Evolutionary conservation across 805 yeast genomes (phyloP).

Genomic region (Candida ovalis): DNA sequence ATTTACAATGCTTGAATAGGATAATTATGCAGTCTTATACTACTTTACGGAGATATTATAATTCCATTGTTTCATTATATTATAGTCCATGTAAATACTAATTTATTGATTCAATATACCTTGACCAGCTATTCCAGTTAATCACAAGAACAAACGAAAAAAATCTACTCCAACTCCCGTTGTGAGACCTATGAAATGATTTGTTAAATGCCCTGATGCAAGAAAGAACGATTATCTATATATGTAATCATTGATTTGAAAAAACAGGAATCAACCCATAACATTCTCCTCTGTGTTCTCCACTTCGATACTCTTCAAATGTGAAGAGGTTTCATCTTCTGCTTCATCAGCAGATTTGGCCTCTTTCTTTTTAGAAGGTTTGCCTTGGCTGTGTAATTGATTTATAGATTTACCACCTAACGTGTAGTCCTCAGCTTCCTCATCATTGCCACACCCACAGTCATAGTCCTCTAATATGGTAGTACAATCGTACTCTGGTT

Average conservation of each 20-base stretch:
- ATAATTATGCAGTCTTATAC: too few relatives aligned
- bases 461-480: constrained; percentile 85
- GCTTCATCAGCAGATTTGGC: constrained; percentile 6
- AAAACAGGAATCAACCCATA: constrained; percentile 15
- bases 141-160: too few relatives aligned
- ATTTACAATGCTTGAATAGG: too few relatives aligned
- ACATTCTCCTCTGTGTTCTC: constrained; percentile 38
- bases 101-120: too few relatives aligned
- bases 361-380: not conserved
- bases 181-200: too few relatives aligned
- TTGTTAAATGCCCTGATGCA: too few relatives aligned
- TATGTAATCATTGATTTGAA: not conserved
- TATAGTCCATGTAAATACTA: too few relatives aligned
- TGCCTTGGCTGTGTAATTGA: constrained; percentile 1
- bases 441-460: constrained; percentile 90
- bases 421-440: constrained; percentile 42
- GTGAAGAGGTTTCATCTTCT: constrained; percentile 32
- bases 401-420: constrained; percentile 20
- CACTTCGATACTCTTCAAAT: constrained; percentile 42
- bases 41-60: too few relatives aligned
- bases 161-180: too few relatives aligned
- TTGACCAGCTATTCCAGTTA: too few relatives aligned
- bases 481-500: constrained; percentile 78
- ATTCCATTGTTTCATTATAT: too few relatives aligned
- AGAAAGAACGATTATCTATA: too few relatives aligned